A percentile compares a stretch with the other conserved stretches of the same genome.
Conservation (phyloP, 2,329 filamentous ascomycete species). For the Claviceps humidiphila region DNA sequence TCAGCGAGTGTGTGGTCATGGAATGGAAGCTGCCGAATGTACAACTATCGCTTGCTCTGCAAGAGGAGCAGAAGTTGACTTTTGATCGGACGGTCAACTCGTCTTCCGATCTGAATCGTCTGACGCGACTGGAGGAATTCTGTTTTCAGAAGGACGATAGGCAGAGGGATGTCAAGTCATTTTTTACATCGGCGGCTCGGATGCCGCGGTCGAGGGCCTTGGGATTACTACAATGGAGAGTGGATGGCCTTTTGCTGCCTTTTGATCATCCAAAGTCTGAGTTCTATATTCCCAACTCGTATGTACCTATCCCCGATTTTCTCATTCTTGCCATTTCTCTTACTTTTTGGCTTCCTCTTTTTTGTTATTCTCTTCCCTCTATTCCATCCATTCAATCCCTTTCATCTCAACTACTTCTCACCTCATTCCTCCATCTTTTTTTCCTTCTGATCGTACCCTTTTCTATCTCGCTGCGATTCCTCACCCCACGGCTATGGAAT, state of each 20-base stretch:
- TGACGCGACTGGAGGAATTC: background rate
- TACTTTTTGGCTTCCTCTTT: background rate
- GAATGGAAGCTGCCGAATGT: background rate
- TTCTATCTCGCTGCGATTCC: too few species aligned
- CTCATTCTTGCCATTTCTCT: background rate
- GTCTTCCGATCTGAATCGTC: too few species aligned
- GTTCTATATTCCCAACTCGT: conserved; percentile 12
- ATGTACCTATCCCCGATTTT: background rate
- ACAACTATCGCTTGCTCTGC: background rate
- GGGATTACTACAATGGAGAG: conserved; percentile 10
- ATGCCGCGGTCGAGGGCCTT: conserved; percentile 10
- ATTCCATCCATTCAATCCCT: too few species aligned
- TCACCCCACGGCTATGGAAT: too few species aligned
- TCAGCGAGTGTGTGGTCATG: too few species aligned
- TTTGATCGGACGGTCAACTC: background rate
- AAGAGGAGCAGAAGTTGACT: background rate
- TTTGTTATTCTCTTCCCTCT: too few species aligned
- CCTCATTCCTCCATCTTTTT: background rate
- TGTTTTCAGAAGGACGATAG: background rate
- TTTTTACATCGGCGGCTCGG: background rate
- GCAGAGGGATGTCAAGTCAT: background rate
- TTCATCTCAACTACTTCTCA: too few species aligned
- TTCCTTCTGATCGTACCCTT: too few species aligned
- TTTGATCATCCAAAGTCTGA: conserved; percentile 10
- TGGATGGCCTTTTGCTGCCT: conserved; percentile 13